These are phyloP conservation scores for Cryptococcus sp. DNA, from an alignment of 1,284 basidiomycete genomes.

Conservation along the genomic window DNA sequence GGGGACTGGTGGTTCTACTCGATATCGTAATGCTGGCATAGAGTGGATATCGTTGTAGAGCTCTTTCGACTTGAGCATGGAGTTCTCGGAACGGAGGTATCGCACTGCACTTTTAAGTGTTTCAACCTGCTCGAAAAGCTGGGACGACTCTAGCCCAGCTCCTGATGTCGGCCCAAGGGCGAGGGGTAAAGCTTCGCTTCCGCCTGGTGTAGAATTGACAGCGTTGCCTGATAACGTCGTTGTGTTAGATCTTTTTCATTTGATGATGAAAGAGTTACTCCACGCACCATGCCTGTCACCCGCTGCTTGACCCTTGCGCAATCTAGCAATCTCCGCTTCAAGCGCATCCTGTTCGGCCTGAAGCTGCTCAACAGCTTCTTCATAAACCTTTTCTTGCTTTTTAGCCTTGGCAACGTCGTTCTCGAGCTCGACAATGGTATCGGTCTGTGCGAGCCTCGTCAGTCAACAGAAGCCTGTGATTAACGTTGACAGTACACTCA, in stretches of 20 bases:
- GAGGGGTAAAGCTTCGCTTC: slow-evolving; percentile 51
- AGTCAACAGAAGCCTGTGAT: not conserved
- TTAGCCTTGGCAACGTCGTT: slow-evolving; percentile 73
- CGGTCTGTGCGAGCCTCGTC: slow-evolving; percentile 56
- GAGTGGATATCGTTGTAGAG: slow-evolving; percentile 76
- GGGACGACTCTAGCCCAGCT: slow-evolving; percentile 77
- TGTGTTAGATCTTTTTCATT: no score
- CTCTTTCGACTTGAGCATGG: slow-evolving; percentile 85
- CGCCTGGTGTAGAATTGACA: slow-evolving; percentile 7
- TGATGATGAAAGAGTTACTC: not conserved
- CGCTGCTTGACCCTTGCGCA: slow-evolving; percentile 65
- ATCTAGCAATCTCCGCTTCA: slow-evolving; percentile 80
- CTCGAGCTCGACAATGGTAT: slow-evolving; percentile 79
- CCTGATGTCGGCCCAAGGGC: slow-evolving; percentile 55
- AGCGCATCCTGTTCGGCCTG: slow-evolving; percentile 83
- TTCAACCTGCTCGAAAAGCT: slow-evolving; percentile 84
- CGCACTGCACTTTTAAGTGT: slow-evolving; percentile 84
- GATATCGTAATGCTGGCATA: slow-evolving; percentile 63
- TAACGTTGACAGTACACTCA: slow-evolving; percentile 6
- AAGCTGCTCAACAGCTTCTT: slow-evolving; percentile 89
- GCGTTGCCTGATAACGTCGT: slow-evolving; percentile 6
- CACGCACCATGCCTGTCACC: slow-evolving; percentile 67
- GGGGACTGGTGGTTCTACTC: slow-evolving; percentile 21
- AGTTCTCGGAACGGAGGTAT: slow-evolving; percentile 87
- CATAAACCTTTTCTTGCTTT: slow-evolving; percentile 83